Evolutionary conservation across 2,329 filamentous ascomycete genomes (phyloP), one percentile per base, ranked within the genome.

Genomic region (Calonectria hongkongensis): DNA sequence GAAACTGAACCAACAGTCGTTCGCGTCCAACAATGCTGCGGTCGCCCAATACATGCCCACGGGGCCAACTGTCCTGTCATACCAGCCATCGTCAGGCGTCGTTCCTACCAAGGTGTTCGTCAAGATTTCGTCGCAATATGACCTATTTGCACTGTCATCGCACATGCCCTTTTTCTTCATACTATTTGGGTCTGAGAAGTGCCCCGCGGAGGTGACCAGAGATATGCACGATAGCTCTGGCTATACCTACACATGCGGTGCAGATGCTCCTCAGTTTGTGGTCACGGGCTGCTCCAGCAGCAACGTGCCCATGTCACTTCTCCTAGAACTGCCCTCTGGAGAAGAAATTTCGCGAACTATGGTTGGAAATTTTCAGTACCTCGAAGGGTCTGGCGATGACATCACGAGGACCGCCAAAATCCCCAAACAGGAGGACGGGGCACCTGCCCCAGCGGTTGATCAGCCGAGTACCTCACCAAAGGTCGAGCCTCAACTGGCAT

Each of bases 141-240:
- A 98, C 80, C 85, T 98, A 73, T 84, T 88, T 74, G 81, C 84
- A 70, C 89, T 92, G 83, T 89, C 88, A 39, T 88, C 88, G 71
- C 89, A 87, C 50, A 81, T 86, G 68, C 86, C 89, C 2, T 87
- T 88, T 64, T 92, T 94, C 79, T 92, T 86, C 75, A 84, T 98
- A 68, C 89, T 92, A 58, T 97, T 98, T 83, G 95, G 95, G n/a
- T 88, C 90, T n/a, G 91, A 94, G 79, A 92, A 92, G 82, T 93
- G 92, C 83, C 78, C 82, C 1, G 80, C 82, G 68, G 89, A 92
- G 69, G 87, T 95, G 28, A 88, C 90, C 56, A 92, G 93, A 81
- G 85, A 86, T 81, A 88, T 84, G 77, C 90, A 87, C 85, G 90
- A 92, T 73, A 84, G 82, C 67, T 85, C 89, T 76, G 89, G 91